Conservation (phyloP, 441 rosid species). For the Theobroma grandiflorum region DNA sequence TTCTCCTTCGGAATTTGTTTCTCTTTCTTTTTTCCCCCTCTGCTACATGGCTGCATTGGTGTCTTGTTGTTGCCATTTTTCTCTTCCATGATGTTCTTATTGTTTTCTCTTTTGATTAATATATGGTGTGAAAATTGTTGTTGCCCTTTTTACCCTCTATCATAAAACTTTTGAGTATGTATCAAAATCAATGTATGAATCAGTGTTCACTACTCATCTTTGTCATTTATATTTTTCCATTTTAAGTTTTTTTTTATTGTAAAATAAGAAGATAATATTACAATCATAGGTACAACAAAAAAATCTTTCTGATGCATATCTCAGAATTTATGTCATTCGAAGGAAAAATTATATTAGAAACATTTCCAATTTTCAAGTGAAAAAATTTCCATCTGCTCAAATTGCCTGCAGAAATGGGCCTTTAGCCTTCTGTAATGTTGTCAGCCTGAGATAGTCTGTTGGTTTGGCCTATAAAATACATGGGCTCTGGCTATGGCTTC, state of each 20-base stretch:
- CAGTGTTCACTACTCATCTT: background rate
- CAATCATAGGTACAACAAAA: no score
- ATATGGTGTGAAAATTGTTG: constrained; percentile 13
- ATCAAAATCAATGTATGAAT: background rate
- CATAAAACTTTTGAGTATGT: background rate
- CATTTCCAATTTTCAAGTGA: background rate
- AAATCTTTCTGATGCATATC: no score
- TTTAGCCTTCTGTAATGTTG: background rate
- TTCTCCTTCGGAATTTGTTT: background rate
- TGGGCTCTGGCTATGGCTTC: background rate
- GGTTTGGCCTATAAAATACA: background rate
- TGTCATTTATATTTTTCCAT: background rate
- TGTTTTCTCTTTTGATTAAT: constrained; percentile 5
- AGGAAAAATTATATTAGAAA: no score
- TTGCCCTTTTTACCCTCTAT: background rate
- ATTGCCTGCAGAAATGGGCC: background rate
- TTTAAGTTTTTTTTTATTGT: no score
- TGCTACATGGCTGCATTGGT: constrained; percentile 2
- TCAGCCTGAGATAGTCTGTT: background rate
- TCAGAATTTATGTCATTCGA: no score
- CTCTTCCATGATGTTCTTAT: background rate
- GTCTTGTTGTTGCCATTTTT: constrained; percentile 3
- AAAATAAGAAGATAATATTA: no score
- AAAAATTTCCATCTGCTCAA: background rate
- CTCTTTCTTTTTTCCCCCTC: background rate